These are phyloP conservation scores for Hanseniaspora meyeri DNA, from an alignment of 805 yeast genomes.

Conservation along the genomic window DNA sequence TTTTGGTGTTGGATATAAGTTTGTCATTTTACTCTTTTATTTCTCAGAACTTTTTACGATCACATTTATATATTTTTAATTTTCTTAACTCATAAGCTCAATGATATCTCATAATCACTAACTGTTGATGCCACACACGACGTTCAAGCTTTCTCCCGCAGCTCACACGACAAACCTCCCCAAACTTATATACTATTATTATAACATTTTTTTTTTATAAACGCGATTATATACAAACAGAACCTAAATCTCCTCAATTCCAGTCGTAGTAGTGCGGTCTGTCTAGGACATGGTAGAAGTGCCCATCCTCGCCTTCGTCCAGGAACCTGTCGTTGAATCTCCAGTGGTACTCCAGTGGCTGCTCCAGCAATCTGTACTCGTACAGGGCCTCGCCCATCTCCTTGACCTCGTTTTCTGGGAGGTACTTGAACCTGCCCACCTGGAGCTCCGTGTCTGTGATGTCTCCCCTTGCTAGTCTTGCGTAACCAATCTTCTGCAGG, in stretches of 20 bases:
- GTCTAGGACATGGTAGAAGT: conserved; percentile 85
- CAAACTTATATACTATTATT: too few relatives aligned
- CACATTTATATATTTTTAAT: too few relatives aligned
- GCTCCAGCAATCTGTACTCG: conserved; percentile 35
- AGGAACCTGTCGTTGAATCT: conserved; percentile 68
- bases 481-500: conserved; percentile 79
- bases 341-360: conserved; percentile 30
- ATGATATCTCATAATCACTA: too few relatives aligned
- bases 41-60: too few relatives aligned
- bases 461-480: conserved; percentile 82
- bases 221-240: too few relatives aligned
- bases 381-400: conserved; percentile 18
- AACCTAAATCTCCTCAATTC: not conserved
- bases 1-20: too few relatives aligned
- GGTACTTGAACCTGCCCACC: conserved; percentile 74
- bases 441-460: conserved; percentile 96
- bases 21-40: too few relatives aligned
- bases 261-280: conserved; percentile 68
- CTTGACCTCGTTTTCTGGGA: conserved; percentile 27
- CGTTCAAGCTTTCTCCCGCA: too few relatives aligned
- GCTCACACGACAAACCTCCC: too few relatives aligned
- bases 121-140: too few relatives aligned
- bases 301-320: conserved; percentile 91
- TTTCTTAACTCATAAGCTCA: too few relatives aligned
- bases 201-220: too few relatives aligned